Percentiles rank a stretch among this genome's conserved stretches.
Evolutionary conservation across 305 asterid species (phyloP).

Genomic region (Fraxinus velutina): DNA sequence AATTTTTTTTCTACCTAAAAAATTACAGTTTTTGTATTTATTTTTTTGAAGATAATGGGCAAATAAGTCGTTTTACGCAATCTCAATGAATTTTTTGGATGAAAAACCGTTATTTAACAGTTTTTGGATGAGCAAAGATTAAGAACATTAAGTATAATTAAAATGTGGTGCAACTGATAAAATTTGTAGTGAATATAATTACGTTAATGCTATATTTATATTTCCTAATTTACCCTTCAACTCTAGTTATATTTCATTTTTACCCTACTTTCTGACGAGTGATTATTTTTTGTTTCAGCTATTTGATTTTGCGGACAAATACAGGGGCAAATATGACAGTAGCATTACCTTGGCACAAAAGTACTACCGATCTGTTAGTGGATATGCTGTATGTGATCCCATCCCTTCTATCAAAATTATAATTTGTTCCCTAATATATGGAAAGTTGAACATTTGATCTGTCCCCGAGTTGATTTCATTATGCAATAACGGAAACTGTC

Average conservation of each 20-base stretch:
- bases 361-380: constrained; percentile 98
- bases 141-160: too few relatives aligned
- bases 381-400: constrained; percentile 72
- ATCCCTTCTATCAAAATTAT: neutral
- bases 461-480: too few relatives aligned
- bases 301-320: constrained; percentile 88
- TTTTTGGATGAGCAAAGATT: neutral
- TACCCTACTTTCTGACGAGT: neutral
- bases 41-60: neutral
- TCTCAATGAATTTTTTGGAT: neutral
- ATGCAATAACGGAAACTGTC: neutral
- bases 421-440: neutral
- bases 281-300: constrained; percentile 50
- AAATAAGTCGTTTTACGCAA: neutral
- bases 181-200: neutral
- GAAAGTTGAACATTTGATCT: neutral
- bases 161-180: neutral
- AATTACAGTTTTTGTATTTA: neutral
- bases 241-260: neutral
- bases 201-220: neutral
- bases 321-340: constrained; percentile 94
- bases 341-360: constrained; percentile 88
- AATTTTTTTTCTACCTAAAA: too few relatives aligned
- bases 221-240: constrained; percentile 28
- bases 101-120: neutral